A percentile compares a stretch with the other conserved stretches of the same genome.
Evolutionary conservation across 1,139 yeast genomes (phyloP).

Genomic region (Geotrichum fermentans): DNA sequence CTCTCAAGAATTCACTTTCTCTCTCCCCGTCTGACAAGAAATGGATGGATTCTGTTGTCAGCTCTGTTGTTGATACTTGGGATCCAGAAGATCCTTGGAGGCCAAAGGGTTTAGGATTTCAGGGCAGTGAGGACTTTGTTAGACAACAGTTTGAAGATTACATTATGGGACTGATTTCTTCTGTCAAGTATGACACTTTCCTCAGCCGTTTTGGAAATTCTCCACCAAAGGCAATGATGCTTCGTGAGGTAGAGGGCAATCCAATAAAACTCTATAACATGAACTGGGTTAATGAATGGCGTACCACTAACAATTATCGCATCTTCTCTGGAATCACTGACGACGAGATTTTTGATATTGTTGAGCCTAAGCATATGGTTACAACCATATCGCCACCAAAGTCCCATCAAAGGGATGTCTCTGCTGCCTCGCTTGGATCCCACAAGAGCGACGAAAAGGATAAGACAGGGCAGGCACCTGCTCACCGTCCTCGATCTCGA

Average conservation of each 20-base stretch:
- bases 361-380: conserved; percentile 68
- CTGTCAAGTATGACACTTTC: conserved; percentile 66
- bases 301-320: conserved; percentile 56
- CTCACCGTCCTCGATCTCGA: conserved; percentile 5
- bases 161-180: conserved; percentile 65
- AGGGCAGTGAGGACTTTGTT: conserved; percentile 86
- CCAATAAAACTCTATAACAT: conserved; percentile 49
- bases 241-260: conserved; percentile 38
- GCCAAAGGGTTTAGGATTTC: conserved; percentile 46
- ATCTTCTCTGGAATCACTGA: conserved; percentile 74
- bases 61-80: conserved; percentile 42
- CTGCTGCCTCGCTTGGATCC: conserved; percentile 7
- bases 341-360: conserved; percentile 81
- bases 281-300: conserved; percentile 63
- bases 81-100: conserved; percentile 43
- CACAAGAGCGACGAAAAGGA: conserved; percentile 1
- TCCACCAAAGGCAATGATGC: conserved; percentile 35
- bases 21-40: conserved; percentile 65
- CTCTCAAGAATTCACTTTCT: conserved; percentile 43
- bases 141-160: conserved; percentile 89
- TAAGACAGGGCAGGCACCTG: neutral
- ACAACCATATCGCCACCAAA: conserved; percentile 1
- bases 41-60: conserved; percentile 53
- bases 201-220: conserved; percentile 40
- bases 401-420: conserved; percentile 7